Evolutionary conservation across 805 yeast genomes (phyloP).

Genomic region (Wickerhamiella vanderwaltii): DNA sequence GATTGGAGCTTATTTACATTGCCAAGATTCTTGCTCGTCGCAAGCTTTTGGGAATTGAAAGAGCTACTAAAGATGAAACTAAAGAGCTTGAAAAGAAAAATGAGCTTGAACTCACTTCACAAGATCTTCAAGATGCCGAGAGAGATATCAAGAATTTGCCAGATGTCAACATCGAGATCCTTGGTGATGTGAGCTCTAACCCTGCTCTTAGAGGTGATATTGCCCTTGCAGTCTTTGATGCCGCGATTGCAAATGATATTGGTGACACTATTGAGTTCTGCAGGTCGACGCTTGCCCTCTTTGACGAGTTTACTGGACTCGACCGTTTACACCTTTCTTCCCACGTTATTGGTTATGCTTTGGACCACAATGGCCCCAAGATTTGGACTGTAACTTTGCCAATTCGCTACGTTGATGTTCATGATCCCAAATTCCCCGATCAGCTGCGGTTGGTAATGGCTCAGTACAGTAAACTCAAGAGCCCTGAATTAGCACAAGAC

Average conservation of each 20-base stretch:
- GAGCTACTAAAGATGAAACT: slow-evolving; percentile 35
- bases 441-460: slow-evolving; percentile 58
- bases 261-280: slow-evolving; percentile 33
- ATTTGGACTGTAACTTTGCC: slow-evolving; percentile 55
- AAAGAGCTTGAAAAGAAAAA: slow-evolving; percentile 17
- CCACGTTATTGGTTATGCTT: slow-evolving; percentile 48
- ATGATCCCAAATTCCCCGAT: slow-evolving; percentile 39
- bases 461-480: slow-evolving; percentile 35
- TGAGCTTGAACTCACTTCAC: slow-evolving; percentile 34
- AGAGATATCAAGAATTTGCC: slow-evolving; percentile 58
- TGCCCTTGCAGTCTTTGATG: slow-evolving; percentile 57
- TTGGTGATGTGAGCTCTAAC: slow-evolving; percentile 75
- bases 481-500: slow-evolving; percentile 18
- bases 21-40: slow-evolving; percentile 76
- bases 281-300: slow-evolving; percentile 39
- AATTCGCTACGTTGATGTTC: slow-evolving; percentile 40
- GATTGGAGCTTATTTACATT: slow-evolving; percentile 76
- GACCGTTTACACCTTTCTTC: slow-evolving; percentile 54
- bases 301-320: slow-evolving; percentile 58
- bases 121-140: slow-evolving; percentile 39
- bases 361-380: slow-evolving; percentile 25
- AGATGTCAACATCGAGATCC: slow-evolving; percentile 71
- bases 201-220: slow-evolving; percentile 69
- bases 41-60: slow-evolving; percentile 59
- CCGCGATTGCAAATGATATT: slow-evolving; percentile 39